Conservation (phyloP, 352 stramenopile species). For the Aphanomyces invadans region DNA sequence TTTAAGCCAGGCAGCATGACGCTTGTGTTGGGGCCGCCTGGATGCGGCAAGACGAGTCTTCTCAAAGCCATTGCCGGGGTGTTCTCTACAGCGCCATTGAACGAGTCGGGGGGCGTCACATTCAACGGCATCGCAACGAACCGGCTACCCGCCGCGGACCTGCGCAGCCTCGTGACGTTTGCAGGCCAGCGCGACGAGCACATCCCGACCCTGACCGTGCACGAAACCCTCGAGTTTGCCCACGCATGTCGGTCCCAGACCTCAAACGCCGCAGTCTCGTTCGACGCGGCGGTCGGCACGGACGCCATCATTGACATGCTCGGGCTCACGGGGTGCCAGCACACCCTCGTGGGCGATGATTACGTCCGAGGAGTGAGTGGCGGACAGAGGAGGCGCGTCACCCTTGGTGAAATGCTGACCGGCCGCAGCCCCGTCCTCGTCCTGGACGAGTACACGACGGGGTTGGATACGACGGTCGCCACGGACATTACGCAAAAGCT, state of each 20-base stretch:
- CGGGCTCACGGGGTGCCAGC: conserved; percentile 25
- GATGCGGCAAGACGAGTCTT: conserved; percentile 43
- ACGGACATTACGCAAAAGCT: conserved; percentile 41
- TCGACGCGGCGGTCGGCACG: conserved; percentile 1
- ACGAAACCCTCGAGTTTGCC: conserved; percentile 48
- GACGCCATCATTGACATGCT: conserved; percentile 47
- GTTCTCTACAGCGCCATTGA: conserved; percentile 23
- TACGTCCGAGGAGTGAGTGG: conserved; percentile 21
- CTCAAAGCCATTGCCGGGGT: conserved; percentile 19
- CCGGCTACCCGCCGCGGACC: conserved; percentile 21
- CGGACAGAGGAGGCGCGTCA: conserved; percentile 19
- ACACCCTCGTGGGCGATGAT: conserved; percentile 24
- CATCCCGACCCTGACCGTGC: conserved; percentile 43
- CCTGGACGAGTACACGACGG: conserved; percentile 24
- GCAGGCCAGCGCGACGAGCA: conserved; percentile 43
- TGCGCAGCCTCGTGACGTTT: conserved; percentile 44
- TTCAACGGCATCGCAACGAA: conserved; percentile 34
- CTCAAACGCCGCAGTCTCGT: conserved; percentile 31
- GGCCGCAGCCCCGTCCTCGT: conserved; percentile 14
- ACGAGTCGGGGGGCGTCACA: conserved; percentile 35
- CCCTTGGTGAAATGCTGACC: conserved; percentile 24
- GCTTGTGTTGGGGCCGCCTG: conserved; percentile 57
- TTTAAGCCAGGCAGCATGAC: conserved; percentile 38
- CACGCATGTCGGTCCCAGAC: conserved; percentile 42
- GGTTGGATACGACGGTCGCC: conserved; percentile 30